These are phyloP conservation scores for Gracilaria gracilis DNA, from an alignment of 23 red algal species.

Conservation along the genomic window DNA sequence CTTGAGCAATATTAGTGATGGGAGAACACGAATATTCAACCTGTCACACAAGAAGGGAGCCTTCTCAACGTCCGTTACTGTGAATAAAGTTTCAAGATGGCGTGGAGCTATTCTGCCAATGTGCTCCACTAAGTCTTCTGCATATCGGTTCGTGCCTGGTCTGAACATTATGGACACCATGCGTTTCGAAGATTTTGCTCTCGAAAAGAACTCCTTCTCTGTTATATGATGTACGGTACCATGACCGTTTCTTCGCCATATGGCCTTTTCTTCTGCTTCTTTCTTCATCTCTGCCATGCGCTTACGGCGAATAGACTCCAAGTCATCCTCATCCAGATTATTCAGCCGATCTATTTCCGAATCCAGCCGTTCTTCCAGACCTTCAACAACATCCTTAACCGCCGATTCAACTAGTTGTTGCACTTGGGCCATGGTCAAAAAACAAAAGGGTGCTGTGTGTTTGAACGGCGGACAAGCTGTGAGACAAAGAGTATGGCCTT, in stretches of 20 bases:
- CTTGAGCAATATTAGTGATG: slow-evolving; percentile 78
- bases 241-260: slow-evolving; percentile 70
- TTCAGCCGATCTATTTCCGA: slow-evolving; percentile 55
- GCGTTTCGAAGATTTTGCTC: slow-evolving; percentile 57
- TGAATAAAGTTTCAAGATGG: slow-evolving; percentile 89
- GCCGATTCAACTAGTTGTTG: slow-evolving; percentile 62
- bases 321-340: slow-evolving; percentile 74
- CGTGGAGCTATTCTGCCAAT: slow-evolving; percentile 60
- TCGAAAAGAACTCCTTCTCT: slow-evolving; percentile 77
- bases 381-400: slow-evolving; percentile 32
- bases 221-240: slow-evolving; percentile 52
- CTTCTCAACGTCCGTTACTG: slow-evolving; percentile 75
- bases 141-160: slow-evolving; percentile 59
- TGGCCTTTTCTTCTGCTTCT: slow-evolving; percentile 41
- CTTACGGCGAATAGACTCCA: slow-evolving; percentile 48
- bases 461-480: too few species aligned
- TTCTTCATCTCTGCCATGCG: slow-evolving; percentile 73
- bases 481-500: too few species aligned
- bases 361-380: slow-evolving; percentile 65
- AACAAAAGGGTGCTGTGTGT: too few species aligned
- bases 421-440: slow-evolving; percentile 42
- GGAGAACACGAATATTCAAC: slow-evolving; percentile 80
- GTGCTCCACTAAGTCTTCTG: slow-evolving; percentile 69
- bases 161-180: slow-evolving; percentile 74
- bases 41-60: slow-evolving; percentile 80